Evolutionary conservation across 208 protist species (phyloP), one percentile per base, ranked within the genome.

Genomic region (Porcisia deanei): DNA sequence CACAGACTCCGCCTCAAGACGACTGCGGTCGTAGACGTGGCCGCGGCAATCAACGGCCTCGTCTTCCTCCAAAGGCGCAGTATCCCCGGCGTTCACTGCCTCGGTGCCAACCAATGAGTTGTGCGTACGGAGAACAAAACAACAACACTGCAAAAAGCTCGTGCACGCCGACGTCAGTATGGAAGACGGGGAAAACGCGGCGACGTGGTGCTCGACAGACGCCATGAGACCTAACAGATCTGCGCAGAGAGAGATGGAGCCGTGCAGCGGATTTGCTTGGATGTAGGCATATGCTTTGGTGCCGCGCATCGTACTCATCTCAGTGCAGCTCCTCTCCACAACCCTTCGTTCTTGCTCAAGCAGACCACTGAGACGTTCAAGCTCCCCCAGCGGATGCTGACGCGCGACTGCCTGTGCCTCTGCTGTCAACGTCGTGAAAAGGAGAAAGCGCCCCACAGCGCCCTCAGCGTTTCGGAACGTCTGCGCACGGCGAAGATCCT

Each of bases 21-120:
- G 77, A 52, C 75, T 76, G 61, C 79, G 75, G 68, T 91, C 87
- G 85, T 90, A 96, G 34, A 95, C 86, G 72, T 97, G 94, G 5
- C 94, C 94, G 72, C 94, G 89, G 82, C 94, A 97, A 76, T 97
- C 94, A 14, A 97, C 92, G 39, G 83, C 85, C 47, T 89, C 89
- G 45, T 65, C 59, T 39, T 34, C 71, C 3, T 45, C 73, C 7
- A 55, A 6, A 18, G 54, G 43, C 30, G 63, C 77, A 0, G 75
- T 68, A 1, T 54, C 60, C 18, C 57, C 76, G 54, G 52, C 69
- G 2, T 71, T 49, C 53, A 82, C 61, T 45, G 78, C 76, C 67
- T 85, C 81, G 18, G 75, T 80, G 22, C 85, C 85, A 10, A 86
- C 85, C 7, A 89, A 61, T 12, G 82, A 76, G 61, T 71, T 75